These are phyloP conservation scores for Zopfia rhizophila DNA, from an alignment of 2,329 filamentous ascomycete genomes.

Conservation along the genomic window DNA sequence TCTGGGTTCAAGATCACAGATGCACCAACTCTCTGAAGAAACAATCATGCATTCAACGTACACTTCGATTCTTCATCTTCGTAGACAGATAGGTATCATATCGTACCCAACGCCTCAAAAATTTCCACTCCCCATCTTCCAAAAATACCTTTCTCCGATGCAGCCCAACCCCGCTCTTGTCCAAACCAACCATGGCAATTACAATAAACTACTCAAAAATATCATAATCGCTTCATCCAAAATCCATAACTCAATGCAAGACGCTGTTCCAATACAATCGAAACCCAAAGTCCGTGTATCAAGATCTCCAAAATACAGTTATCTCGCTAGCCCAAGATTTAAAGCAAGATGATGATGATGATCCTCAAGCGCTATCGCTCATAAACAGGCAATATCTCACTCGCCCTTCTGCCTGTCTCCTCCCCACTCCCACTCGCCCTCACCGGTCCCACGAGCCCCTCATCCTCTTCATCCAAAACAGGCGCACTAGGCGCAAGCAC, in stretches of 20 bases:
- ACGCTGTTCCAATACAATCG: neutral
- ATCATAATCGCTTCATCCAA: neutral
- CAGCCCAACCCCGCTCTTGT: neutral
- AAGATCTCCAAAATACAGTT: too few relatives aligned
- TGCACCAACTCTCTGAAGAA: too few relatives aligned
- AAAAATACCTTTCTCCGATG: neutral
- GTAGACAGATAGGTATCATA: slow-evolving; percentile 1
- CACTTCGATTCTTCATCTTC: too few relatives aligned
- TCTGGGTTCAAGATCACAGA: too few relatives aligned
- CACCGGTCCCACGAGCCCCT: slow-evolving; percentile 42
- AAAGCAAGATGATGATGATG: too few relatives aligned
- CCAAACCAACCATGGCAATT: neutral
- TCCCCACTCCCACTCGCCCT: slow-evolving; percentile 23
- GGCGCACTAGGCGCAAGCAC: slow-evolving; percentile 42
- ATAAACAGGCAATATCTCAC: slow-evolving; percentile 46
- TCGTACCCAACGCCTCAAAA: neutral
- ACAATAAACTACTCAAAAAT: neutral
- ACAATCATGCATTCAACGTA: too few relatives aligned
- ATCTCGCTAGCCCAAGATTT: too few relatives aligned
- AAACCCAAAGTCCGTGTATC: neutral
- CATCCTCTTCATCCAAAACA: slow-evolving; percentile 45
- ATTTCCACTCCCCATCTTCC: neutral
- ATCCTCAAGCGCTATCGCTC: slow-evolving; percentile 35
- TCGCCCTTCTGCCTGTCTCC: slow-evolving; percentile 22
- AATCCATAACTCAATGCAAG: neutral